Percentiles rank a stretch among this genome's conserved stretches.
Conservation (phyloP, 2,329 filamentous ascomycete species). For the Neofusicoccum cordaticola region DNA sequence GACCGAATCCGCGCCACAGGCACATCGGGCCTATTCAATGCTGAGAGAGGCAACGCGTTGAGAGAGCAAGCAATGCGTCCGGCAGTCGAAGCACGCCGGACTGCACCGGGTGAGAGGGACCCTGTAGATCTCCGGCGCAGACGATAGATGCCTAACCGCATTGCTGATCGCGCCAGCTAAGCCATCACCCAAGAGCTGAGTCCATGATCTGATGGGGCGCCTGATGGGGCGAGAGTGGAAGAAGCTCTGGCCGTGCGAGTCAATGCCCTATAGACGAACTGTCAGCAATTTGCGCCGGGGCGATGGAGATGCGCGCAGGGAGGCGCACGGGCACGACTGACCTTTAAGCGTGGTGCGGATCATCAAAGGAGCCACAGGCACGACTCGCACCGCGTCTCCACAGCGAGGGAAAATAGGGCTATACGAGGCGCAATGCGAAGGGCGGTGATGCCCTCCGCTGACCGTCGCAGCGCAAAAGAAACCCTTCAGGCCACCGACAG, state of each 20-base stretch:
- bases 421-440: neutral
- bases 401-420: neutral
- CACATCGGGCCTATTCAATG: conserved; percentile 7
- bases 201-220: neutral
- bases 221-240: conserved; percentile 2
- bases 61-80: neutral
- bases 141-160: neutral
- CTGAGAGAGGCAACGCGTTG: neutral
- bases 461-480: neutral
- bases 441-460: neutral
- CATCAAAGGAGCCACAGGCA: neutral
- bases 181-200: neutral
- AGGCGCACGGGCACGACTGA: neutral
- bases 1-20: neutral
- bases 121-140: neutral
- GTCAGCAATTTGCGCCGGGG: conserved; percentile 2
- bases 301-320: neutral
- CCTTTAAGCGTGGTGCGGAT: conserved; percentile 1
- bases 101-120: neutral
- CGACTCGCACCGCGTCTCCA: neutral
- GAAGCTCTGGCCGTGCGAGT: conserved; percentile 9
- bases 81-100: neutral
- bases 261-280: neutral
- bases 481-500: conserved; percentile 8
- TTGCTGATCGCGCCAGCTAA: neutral